Base-by-base conservation (phyloP, 345 rosid genomes). In the Leavenworthia alabamica region DNA sequence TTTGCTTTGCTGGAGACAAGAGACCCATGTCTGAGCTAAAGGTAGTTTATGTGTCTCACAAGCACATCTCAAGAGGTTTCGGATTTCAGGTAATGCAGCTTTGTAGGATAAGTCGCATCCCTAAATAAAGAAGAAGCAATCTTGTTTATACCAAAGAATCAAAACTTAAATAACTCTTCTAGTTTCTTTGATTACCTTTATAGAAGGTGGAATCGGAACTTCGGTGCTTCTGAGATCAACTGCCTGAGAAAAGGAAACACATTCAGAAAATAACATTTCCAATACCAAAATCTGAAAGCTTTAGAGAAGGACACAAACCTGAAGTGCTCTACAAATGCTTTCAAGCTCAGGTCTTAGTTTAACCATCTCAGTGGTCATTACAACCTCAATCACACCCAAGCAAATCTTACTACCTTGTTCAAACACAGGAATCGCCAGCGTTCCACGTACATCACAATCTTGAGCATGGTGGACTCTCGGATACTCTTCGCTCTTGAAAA, bases 361-460 rank as follows among this genome's bases (percentile, higher is more conserved):
- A 57, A 85, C 73, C 80, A 78, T 80, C 72, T 84, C 86, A 12
- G 78, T 82, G 0, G 94, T 89, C 74, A 71, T 83, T 64, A 92
- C 98, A 58, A 89, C 83, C 72, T 92, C 98, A 72, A 92, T 78
- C 35, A 92, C 97, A 43, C 98, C 97, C 71, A 92, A 69, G 75
- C 98, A 89, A 54, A 77, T 82, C 71, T 76, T 78, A 70, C 88
- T 89, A 14, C 86, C 83, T 78, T 82, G 94, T 47, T 86, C 99
- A 60, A 92, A 92, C 56, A 89, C 84, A 7, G 99, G 99, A 68
- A 92, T 81, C 3, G 99, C 99, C 45, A 89, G 75, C 2, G 93
- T 82, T 35, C 99, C 99, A 11, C 91, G 79, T 6, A 92, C 91
- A 71, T 79, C 90, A 4, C 73, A 78, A 62, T 67, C 75, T 62